Conservation (phyloP, 108 stramenopile genomes). For the Schizochytrium sp. region DNA sequence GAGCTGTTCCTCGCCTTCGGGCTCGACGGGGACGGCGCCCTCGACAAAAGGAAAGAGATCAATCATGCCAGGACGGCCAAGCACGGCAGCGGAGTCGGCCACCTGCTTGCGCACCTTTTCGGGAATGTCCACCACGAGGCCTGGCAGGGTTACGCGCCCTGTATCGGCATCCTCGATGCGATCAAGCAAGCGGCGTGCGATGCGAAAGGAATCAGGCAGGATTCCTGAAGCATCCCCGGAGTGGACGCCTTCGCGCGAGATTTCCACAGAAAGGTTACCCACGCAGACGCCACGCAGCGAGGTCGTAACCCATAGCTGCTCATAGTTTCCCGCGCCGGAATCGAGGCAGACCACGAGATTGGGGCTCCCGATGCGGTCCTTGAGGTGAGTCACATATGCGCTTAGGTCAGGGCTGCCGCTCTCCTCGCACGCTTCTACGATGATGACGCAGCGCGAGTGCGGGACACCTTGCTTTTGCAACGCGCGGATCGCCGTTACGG, state of each 20-base stretch:
- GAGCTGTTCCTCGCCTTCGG: neutral
- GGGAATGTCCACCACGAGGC: neutral
- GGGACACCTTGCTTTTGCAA: neutral
- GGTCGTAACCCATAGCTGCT: neutral
- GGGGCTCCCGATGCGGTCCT: neutral
- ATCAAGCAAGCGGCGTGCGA: neutral
- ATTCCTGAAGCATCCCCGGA: neutral
- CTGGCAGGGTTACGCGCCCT: neutral
- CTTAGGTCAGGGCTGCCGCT: neutral
- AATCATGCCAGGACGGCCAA: neutral
- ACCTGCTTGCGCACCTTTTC: neutral
- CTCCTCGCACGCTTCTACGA: neutral
- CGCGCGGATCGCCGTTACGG: neutral
- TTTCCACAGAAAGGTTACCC: neutral
- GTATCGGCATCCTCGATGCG: neutral
- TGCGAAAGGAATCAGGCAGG: neutral
- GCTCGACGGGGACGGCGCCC: neutral
- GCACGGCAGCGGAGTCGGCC: neutral
- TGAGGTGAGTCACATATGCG: neutral
- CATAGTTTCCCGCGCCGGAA: neutral
- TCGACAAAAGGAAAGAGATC: neutral
- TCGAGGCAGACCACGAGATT: conserved; percentile 11
- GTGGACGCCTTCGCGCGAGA: neutral
- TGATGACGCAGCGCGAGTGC: neutral
- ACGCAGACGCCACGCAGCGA: conserved; percentile 6